phyloP scores from a whole-genome alignment of 805 yeast species.

The Candida oleophila region DNA sequence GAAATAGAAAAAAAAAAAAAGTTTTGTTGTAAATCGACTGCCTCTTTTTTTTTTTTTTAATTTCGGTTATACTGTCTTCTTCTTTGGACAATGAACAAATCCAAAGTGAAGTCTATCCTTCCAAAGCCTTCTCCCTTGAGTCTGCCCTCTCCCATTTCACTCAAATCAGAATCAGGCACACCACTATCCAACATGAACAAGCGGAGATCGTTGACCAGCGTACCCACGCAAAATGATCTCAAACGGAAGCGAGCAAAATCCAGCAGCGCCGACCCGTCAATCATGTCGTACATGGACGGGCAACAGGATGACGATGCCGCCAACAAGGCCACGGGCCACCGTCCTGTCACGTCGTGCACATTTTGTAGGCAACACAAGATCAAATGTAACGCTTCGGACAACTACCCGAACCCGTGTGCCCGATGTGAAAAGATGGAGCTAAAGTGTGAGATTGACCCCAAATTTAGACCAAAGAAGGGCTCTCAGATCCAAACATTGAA shows the following conservation, averaged over 20 bases:
- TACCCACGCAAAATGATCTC: conserved; percentile 1
- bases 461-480: conserved; percentile 87
- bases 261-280: background rate
- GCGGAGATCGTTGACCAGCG: conserved; percentile 13
- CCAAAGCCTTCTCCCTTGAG: conserved; percentile 36
- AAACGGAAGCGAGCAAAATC: conserved; percentile 12
- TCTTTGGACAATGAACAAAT: conserved; percentile 29
- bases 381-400: conserved; percentile 85
- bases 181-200: conserved; percentile 9
- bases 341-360: conserved; percentile 92
- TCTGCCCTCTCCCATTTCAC: conserved; percentile 12
- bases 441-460: conserved; percentile 86
- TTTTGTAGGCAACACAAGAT: conserved; percentile 94
- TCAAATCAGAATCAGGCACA: conserved; percentile 6
- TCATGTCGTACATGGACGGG: background rate
- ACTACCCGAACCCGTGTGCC: conserved; percentile 78
- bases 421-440: conserved; percentile 79
- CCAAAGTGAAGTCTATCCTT: conserved; percentile 40
- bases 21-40: too few species aligned
- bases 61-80: conserved; percentile 9
- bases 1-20: too few species aligned
- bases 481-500: conserved; percentile 81
- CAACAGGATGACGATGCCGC: background rate
- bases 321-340: conserved; percentile 45
- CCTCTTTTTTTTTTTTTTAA: too few species aligned